A percentile compares a stretch with the other conserved stretches of the same genome.
phyloP scores from a whole-genome alignment of 2,329 filamentous ascomycete genomes.

The Sarocladium kiliense region DNA sequence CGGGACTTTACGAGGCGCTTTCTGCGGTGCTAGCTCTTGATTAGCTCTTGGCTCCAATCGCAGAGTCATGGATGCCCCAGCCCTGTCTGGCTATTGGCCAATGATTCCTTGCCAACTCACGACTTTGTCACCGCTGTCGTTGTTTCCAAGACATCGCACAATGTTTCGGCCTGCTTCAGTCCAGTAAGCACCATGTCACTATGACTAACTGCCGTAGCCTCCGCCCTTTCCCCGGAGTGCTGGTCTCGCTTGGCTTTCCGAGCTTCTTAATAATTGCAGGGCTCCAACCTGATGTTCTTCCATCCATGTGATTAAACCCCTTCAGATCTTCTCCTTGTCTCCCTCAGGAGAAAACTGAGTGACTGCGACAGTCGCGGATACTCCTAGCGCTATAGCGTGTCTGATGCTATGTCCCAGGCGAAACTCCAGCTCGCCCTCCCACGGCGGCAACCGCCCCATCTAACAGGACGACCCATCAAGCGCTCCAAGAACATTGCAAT shows the following conservation, averaged over 20 bases:
- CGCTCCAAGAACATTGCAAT: not conserved
- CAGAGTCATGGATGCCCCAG: not conserved
- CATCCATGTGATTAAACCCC: not conserved
- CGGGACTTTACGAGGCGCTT: not conserved
- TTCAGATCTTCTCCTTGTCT: not conserved
- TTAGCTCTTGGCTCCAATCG: not conserved
- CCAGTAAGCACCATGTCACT: not conserved
- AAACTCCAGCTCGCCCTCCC: not conserved
- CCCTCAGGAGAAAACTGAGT: not conserved
- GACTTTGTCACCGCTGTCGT: not conserved
- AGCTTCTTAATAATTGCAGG: not conserved
- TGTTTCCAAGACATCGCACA: not conserved
- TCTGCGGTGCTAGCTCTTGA: not conserved
- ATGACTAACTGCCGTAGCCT: not conserved
- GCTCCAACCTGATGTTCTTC: not conserved
- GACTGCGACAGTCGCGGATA: not conserved
- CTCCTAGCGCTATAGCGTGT: not conserved
- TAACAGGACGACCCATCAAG: not conserved
- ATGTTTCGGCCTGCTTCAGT: not conserved
- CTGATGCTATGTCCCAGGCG: not conserved
- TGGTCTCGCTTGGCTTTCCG: not conserved
- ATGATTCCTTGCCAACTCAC: not conserved
- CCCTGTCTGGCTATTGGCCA: not conserved
- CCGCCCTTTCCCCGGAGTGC: not conserved
- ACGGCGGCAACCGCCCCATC: not conserved